These are phyloP conservation scores for Chrysosporium keratinophilum DNA, from an alignment of 2,329 filamentous ascomycete genomes.

Conservation along the genomic window DNA sequence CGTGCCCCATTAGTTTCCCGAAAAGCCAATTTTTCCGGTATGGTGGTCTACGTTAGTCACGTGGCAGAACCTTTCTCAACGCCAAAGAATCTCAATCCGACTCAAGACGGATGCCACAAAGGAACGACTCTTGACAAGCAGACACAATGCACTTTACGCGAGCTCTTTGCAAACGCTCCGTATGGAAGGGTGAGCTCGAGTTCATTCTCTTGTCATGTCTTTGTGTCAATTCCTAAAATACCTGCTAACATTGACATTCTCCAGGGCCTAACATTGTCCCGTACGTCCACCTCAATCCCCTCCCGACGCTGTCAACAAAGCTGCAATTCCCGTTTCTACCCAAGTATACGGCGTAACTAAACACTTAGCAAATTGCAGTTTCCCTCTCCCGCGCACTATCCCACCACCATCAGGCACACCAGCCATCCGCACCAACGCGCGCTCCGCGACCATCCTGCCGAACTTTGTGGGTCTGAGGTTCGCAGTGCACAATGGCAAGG, in stretches of 20 bases:
- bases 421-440: constrained; percentile 76
- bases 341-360: background rate
- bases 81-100: background rate
- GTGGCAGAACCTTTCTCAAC: background rate
- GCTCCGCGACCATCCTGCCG: constrained; percentile 78
- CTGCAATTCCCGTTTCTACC: background rate
- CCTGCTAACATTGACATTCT: background rate
- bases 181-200: constrained; percentile 73
- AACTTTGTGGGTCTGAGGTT: constrained; percentile 87
- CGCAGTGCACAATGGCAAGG: constrained; percentile 84
- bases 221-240: background rate
- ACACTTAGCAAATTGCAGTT: constrained; percentile 19
- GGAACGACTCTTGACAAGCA: background rate
- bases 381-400: constrained; percentile 33
- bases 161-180: constrained; percentile 60
- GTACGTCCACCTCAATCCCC: constrained; percentile 40
- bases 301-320: background rate
- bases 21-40: too few relatives aligned
- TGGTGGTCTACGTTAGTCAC: too few relatives aligned
- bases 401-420: constrained; percentile 52
- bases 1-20: too few relatives aligned
- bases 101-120: background rate
- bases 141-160: constrained; percentile 58
- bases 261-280: constrained; percentile 60
- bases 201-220: too few relatives aligned